phyloP scores from a whole-genome alignment of 352 stramenopile species.

The Phytophthora colocasiae region DNA sequence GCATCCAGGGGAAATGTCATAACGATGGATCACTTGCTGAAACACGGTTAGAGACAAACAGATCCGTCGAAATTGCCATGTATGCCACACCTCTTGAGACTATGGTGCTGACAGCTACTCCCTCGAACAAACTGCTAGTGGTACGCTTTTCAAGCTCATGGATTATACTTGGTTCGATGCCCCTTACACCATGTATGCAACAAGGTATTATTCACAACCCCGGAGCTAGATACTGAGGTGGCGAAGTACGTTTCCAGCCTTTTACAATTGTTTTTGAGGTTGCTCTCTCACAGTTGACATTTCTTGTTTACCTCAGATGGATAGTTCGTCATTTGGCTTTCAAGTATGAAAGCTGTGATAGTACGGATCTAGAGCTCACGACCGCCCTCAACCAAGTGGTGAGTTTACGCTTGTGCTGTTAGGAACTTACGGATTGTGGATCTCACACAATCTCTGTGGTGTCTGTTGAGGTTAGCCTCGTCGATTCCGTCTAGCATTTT shows the following conservation, averaged over 20 bases:
- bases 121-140: constrained; percentile 46
- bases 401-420: constrained; percentile 8
- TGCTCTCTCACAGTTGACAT: not conserved
- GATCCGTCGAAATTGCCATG: constrained; percentile 39
- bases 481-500: constrained; percentile 49
- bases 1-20: constrained; percentile 18
- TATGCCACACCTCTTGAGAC: constrained; percentile 53
- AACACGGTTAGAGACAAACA: not conserved
- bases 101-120: constrained; percentile 52
- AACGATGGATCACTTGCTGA: not conserved
- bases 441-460: not conserved
- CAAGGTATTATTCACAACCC: constrained; percentile 51
- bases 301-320: constrained; percentile 30
- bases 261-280: not conserved
- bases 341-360: constrained; percentile 53
- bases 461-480: constrained; percentile 29
- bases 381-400: constrained; percentile 45
- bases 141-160: constrained; percentile 9
- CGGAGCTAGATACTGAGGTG: constrained; percentile 27
- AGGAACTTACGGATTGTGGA: not conserved
- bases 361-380: constrained; percentile 35
- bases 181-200: constrained; percentile 2
- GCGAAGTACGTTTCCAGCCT: constrained; percentile 41
- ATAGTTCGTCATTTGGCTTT: constrained; percentile 45
- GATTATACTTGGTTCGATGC: too few species aligned